A percentile compares a stretch with the other conserved stretches of the same genome.
phyloP scores from a whole-genome alignment of 2,329 filamentous ascomycete species.

The Arthrobotrys entomopaga region DNA sequence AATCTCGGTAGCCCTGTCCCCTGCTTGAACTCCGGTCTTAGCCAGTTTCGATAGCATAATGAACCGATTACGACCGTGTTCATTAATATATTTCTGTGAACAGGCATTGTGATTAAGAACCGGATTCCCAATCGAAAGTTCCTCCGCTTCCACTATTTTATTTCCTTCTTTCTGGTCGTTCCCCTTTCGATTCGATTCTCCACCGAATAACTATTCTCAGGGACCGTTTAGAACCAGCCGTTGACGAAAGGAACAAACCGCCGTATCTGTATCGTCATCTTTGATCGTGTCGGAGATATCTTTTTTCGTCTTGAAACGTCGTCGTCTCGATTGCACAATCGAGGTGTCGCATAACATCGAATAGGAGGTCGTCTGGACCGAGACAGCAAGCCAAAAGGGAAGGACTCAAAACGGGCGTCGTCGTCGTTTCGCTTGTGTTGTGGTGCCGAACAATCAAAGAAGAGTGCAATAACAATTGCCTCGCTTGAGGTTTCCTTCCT shows the following conservation, averaged over 20 bases:
- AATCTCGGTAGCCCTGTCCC: conserved; percentile 53
- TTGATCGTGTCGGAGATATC: conserved; percentile 24
- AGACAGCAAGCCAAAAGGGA: neutral
- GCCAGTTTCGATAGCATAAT: neutral
- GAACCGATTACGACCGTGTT: too few species aligned
- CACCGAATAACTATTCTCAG: neutral
- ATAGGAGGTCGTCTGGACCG: conserved; percentile 9
- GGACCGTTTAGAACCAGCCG: neutral
- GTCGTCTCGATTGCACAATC: too few species aligned
- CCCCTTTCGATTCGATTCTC: too few species aligned
- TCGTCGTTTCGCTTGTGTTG: conserved; percentile 16
- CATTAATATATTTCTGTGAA: too few species aligned
- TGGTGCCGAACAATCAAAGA: too few species aligned
- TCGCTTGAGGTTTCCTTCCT: conserved; percentile 35
- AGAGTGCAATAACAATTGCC: conserved; percentile 11
- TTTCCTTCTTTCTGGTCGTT: conserved; percentile 29
- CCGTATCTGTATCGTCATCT: neutral
- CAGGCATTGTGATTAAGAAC: neutral
- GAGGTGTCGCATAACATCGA: too few species aligned
- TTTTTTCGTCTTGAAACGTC: neutral
- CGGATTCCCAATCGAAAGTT: neutral
- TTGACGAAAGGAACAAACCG: neutral
- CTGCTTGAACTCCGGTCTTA: conserved; percentile 1
- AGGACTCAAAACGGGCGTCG: neutral
- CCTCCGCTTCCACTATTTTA: conserved; percentile 20